Evolutionary conservation across 139 green algal species (phyloP), one percentile per base, ranked within the genome.

Genomic region (Eudorina sp.): DNA sequence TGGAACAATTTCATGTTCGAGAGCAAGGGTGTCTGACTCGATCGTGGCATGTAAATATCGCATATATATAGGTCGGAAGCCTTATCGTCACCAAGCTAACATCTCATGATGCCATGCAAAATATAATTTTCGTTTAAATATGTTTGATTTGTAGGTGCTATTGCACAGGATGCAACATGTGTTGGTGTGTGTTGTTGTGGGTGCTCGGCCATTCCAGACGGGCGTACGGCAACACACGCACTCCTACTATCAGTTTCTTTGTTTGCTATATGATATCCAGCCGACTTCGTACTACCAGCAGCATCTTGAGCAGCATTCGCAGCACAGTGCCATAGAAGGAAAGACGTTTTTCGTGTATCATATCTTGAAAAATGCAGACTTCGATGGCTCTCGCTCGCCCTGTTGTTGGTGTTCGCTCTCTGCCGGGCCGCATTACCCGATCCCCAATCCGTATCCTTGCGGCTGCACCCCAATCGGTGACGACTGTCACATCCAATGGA

Each of bases 301-400:
- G n/a, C n/a, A 16, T 13, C 51, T n/a, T 66, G 55, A 4, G 5
- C 11, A 29, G 55, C 23, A 66, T 66, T 31, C 23, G 29, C 29
- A 7, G 55, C 29, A n/a, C 23, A 66, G 13, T 31, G 23, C 51
- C 19, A 66, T 66, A 66, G 55, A 66, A 31, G 29, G 23, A 66
- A 27, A 29, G 5, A 66, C 5, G 55, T 29, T 43, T 73, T 40
- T 75, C 18, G 5, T 34, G 36, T 19, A n/a, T 31, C 40, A 78
- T 27, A 82, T 48, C 31, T 43, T n/a, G n/a, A n/a, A 74, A 74
- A 19, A 85, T 85, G 78, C 78, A 85, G 38, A 74, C 58, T 23
- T 25, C 40, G 2, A 55, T 58, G 40, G 8, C 40, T 43, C 7
- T 43, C 13, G 8, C 29, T 7, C 78, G 51, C 14, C 27, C 51